phyloP scores from a whole-genome alignment of 257 asterid genomes.

The Ehretia macrophylla region DNA sequence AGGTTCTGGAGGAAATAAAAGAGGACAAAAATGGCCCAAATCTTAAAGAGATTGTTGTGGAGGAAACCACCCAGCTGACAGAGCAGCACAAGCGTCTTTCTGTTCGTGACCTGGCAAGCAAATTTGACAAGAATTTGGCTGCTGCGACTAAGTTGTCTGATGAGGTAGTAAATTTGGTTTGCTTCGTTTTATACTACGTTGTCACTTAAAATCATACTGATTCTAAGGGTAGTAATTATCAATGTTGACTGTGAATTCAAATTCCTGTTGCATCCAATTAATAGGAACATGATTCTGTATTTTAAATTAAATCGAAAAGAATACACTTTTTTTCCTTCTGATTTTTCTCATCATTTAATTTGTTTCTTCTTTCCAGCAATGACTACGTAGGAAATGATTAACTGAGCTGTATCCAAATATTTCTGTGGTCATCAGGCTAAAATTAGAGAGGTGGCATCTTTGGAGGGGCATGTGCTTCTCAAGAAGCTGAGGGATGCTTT shows the following conservation, averaged over 20 bases:
- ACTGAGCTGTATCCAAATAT: background rate
- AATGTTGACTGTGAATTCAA: too few relatives aligned
- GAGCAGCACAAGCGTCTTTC: slow-evolving; percentile 91
- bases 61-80: slow-evolving; percentile 61
- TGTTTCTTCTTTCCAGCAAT: too few relatives aligned
- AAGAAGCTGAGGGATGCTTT: slow-evolving; percentile 97
- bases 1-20: slow-evolving; percentile 71
- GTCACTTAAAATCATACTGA: background rate
- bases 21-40: slow-evolving; percentile 74
- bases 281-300: too few relatives aligned
- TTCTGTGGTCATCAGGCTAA: slow-evolving; percentile 57
- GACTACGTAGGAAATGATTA: background rate
- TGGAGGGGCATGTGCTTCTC: slow-evolving; percentile 94
- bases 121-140: slow-evolving; percentile 91
- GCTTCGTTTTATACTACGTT: background rate
- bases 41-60: slow-evolving; percentile 70
- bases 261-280: too few relatives aligned
- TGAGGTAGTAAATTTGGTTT: slow-evolving; percentile 46
- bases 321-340: too few relatives aligned
- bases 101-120: slow-evolving; percentile 93
- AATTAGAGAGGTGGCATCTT: slow-evolving; percentile 80
- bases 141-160: slow-evolving; percentile 91
- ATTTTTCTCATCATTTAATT: too few relatives aligned
- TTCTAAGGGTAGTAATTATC: too few relatives aligned
- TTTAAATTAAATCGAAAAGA: too few relatives aligned